Evolutionary conservation across 2,329 filamentous ascomycete genomes (phyloP).

Genomic region (Pseudocercospora pini-densiflorae): DNA sequence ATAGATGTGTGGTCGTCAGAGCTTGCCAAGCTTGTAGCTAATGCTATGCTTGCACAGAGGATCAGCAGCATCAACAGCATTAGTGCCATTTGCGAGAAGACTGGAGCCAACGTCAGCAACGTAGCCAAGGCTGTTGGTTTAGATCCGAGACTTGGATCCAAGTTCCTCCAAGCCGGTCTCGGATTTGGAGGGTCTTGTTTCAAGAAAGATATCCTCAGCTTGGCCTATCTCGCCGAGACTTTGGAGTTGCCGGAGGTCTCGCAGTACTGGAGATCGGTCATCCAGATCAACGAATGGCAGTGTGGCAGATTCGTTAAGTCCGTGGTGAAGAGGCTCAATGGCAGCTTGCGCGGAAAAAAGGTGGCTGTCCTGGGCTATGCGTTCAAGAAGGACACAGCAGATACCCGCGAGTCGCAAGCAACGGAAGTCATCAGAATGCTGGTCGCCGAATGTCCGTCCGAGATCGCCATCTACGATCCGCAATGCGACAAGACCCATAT

Average conservation of each 20-base stretch:
- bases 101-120: conserved; percentile 75
- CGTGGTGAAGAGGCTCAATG: conserved; percentile 69
- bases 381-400: conserved; percentile 79
- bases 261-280: conserved; percentile 74
- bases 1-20: conserved; percentile 78
- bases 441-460: conserved; percentile 61
- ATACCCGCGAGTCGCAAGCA: conserved; percentile 72
- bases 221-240: conserved; percentile 74
- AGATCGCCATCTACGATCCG: conserved; percentile 72
- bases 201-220: conserved; percentile 75
- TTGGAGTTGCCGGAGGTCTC: conserved; percentile 72
- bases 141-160: conserved; percentile 71
- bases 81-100: conserved; percentile 75
- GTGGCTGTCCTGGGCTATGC: conserved; percentile 73
- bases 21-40: conserved; percentile 76
- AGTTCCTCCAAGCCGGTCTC: conserved; percentile 73
- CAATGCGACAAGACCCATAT: conserved; percentile 39
- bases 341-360: conserved; percentile 71
- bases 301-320: conserved; percentile 68
- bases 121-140: conserved; percentile 67
- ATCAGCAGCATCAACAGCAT: conserved; percentile 81
- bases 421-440: conserved; percentile 69
- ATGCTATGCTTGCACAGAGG: conserved; percentile 78
- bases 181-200: conserved; percentile 83
- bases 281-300: conserved; percentile 77